Conservation (phyloP, 345 rosid species). For the Nasturtium officinale region DNA sequence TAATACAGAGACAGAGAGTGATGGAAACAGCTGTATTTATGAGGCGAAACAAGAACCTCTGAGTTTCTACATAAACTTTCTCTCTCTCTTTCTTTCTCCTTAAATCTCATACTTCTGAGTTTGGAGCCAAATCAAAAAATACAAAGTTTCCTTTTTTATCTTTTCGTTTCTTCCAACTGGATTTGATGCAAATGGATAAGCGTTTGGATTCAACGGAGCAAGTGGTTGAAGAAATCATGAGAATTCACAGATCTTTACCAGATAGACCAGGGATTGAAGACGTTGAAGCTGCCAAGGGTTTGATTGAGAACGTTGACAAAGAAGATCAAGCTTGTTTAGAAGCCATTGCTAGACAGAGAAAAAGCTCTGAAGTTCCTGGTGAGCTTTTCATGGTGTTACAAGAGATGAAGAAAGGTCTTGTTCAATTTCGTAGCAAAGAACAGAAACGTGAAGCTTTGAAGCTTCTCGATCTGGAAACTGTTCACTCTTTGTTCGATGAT, state of each 20-base stretch:
- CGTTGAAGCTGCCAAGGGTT: conserved; percentile 71
- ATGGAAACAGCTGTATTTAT: conserved; percentile 45
- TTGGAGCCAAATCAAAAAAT: neutral
- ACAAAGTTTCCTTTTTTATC: neutral
- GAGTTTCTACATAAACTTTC: conserved; percentile 41
- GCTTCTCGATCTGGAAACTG: conserved; percentile 77
- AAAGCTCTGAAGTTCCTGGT: conserved; percentile 58
- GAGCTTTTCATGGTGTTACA: conserved; percentile 74
- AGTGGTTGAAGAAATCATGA: conserved; percentile 91
- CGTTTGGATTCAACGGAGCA: conserved; percentile 58
- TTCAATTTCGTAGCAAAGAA: conserved; percentile 66
- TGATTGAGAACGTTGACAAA: conserved; percentile 74
- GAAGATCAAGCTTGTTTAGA: conserved; percentile 78
- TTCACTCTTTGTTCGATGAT: conserved; percentile 73
- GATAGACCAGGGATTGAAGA: conserved; percentile 79
- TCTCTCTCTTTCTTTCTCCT: neutral
- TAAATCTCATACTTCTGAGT: neutral
- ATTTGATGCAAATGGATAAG: conserved; percentile 52
- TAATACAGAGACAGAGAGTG: conserved; percentile 35
- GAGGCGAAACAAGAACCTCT: conserved; percentile 29
- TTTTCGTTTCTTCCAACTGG: conserved; percentile 19
- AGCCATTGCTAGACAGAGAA: conserved; percentile 60
- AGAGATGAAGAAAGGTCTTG: conserved; percentile 77
- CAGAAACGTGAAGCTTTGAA: conserved; percentile 74
- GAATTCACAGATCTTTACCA: conserved; percentile 83